These are phyloP conservation scores for Oropetium thomaeum DNA, from an alignment of 176 grass and related monocot species.

Conservation along the genomic window DNA sequence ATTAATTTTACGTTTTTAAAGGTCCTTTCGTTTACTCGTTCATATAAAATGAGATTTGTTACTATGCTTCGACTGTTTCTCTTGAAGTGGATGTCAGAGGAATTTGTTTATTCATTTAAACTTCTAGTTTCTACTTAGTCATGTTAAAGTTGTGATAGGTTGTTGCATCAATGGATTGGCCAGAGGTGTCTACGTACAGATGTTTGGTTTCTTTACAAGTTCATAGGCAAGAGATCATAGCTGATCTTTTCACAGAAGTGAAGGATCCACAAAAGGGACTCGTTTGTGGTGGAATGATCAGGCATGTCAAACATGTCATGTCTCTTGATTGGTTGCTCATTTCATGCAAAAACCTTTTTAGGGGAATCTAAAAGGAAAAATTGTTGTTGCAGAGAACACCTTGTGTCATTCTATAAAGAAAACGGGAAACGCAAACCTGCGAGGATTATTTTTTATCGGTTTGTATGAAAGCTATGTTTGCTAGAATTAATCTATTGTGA, in stretches of 20 bases:
- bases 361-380: neutral
- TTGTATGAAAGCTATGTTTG: neutral
- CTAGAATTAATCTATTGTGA: neutral
- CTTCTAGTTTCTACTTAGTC: neutral
- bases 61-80: no score
- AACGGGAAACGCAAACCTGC: constrained; percentile 37
- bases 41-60: no score
- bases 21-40: no score
- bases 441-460: constrained; percentile 89
- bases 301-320: constrained; percentile 31
- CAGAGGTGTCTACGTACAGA: constrained; percentile 72
- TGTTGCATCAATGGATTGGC: constrained; percentile 91
- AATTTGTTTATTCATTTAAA: no score
- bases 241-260: constrained; percentile 53
- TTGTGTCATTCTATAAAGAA: constrained; percentile 52
- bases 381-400: constrained; percentile 52
- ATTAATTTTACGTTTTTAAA: no score
- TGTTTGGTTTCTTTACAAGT: constrained; percentile 73
- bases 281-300: constrained; percentile 64
- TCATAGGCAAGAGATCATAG: constrained; percentile 68
- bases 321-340: neutral
- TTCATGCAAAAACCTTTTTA: neutral
- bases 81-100: no score
- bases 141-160: constrained; percentile 38
- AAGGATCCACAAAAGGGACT: constrained; percentile 50